A percentile compares a stretch with the other conserved stretches of the same genome.
Evolutionary conservation across 805 yeast species (phyloP).

Genomic region (Candida caryicola): DNA sequence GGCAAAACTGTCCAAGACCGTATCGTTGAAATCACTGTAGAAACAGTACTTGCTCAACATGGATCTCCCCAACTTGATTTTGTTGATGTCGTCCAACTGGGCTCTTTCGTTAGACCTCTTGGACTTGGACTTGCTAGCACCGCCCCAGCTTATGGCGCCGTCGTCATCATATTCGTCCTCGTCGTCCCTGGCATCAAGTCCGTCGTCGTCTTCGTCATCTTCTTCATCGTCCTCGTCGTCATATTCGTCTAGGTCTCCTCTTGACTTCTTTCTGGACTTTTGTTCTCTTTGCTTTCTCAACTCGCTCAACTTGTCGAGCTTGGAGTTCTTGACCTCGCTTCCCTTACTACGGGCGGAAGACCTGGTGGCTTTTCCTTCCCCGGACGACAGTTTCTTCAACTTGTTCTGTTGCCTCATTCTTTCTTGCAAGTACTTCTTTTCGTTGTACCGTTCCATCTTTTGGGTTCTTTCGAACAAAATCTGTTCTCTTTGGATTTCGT

Average conservation of each 20-base stretch:
- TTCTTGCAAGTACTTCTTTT: conserved; percentile 76
- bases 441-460: conserved; percentile 84
- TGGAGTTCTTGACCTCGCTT: conserved; percentile 31
- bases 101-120: conserved; percentile 43
- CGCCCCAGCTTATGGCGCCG: conserved; percentile 22
- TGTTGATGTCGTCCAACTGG: conserved; percentile 63
- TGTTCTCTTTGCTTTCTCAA: conserved; percentile 74
- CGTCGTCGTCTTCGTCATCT: conserved; percentile 35
- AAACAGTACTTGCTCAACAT: conserved; percentile 72
- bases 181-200: conserved; percentile 36
- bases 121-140: conserved; percentile 43
- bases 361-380: conserved; percentile 31
- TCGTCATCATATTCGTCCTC: conserved; percentile 39
- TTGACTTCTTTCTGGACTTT: conserved; percentile 41
- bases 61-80: conserved; percentile 72
- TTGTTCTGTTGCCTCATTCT: conserved; percentile 62
- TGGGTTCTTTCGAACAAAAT: conserved; percentile 89
- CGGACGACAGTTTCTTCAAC: conserved; percentile 4
- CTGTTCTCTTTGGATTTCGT: conserved; percentile 90
- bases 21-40: conserved; percentile 75
- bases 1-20: conserved; percentile 72
- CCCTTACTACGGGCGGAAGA: conserved; percentile 30
- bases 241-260: conserved; percentile 16
- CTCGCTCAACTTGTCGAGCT: conserved; percentile 61
- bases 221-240: conserved; percentile 24